Base-by-base conservation (phyloP, 192 early-diverging fungal genomes). In the Backusella mclennaniae region DNA sequence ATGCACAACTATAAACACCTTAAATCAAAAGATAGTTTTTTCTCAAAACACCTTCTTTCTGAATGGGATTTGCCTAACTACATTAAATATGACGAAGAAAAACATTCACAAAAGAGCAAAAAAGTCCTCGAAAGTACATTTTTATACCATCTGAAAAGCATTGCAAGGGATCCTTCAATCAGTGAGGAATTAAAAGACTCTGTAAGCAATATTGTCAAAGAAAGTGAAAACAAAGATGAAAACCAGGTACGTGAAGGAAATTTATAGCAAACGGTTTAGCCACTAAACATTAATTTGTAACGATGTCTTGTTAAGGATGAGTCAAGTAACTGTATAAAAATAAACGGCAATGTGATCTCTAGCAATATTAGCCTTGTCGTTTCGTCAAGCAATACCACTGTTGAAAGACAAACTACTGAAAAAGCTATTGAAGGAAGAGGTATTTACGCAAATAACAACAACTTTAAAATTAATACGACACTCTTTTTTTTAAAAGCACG, bases 201-300 rank as follows among this genome's bases (percentile, higher is more conserved):
- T 53, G 52, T 53, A 53, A 53, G 6, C 52, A 53, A 53, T 21
- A 53, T 53, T 21, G 52, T 53, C 52, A 53, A 53, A 53, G 52
- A 53, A 53, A 53, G 52, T 52, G 52, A 53, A 53, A 53, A 53
- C 52, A 53, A 53, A 53, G 52, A 53, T 53, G 52, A 53, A 53
- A 53, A 53, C 21, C 52, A 53, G 52, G 52, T 23, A 53, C 52
- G 52, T 53, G 52, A 53, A 53, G n/a, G 52, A 53, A 53, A 53
- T 53, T 53, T 53, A 53, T 53, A 53, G n/a, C 52, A 53, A 53
- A 53, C 52, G 52, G 52, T 53, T 53, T 23, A 53, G 52, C 23
- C 52, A 53, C 52, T 53, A 53, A 53, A 53, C 52, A 53, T 53
- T 53, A 53, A 53, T 53, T 53, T 53, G 52, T 53, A 53, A 53